Evolutionary conservation across 768 basidiomycete species (phyloP), one percentile per base, ranked within the genome.

Genomic region (Lactarius psammicola): DNA sequence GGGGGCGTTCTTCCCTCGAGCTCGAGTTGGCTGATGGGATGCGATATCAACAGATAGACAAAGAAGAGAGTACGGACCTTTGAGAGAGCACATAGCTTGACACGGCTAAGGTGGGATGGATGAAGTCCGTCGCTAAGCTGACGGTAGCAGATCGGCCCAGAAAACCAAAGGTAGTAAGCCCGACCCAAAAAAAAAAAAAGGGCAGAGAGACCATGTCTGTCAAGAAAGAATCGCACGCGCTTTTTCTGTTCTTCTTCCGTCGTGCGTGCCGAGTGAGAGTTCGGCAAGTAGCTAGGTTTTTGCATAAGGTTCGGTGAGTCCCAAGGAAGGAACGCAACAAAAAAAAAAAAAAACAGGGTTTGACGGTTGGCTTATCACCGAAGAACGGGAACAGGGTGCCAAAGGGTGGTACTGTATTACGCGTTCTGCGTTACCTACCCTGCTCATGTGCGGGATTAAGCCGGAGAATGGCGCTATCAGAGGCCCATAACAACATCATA

Each of bases 301-400:
- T 51, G 49, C 65, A 66, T 66, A 59, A 62, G 46, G 56, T 59
- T 63, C 56, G 44, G 49, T 36, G 40, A 26, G 33, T 34, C 64
- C 51, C n/a, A 55, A 49, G 33, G 58, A 54, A 64, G 60, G 54
- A 42, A 28, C 11, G 60, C 30, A 40, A 28, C 34, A 56, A 26
- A 60, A 53, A 61, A 61, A 28, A 44, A 56, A 26, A 60, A 53
- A 61, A 61, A 38, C 64, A 65, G 64, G 55, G 65, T 62, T 66
- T 53, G 59, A 58, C 55, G 30, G n/a, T 51, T 38, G 49, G 26
- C 23, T 33, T 28, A 53, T 59, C 60, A 66, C 65, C 65, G 57
- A 59, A 54, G 56, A 66, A 66, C 65, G 56, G 62, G 65, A 60
- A 66, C 38, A 58, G 26, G 65, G 60, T 53, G 38, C 23, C 46